Evolutionary conservation across 805 yeast genomes (phyloP).

Genomic region (Vanderwaltozyma yarrowii): DNA sequence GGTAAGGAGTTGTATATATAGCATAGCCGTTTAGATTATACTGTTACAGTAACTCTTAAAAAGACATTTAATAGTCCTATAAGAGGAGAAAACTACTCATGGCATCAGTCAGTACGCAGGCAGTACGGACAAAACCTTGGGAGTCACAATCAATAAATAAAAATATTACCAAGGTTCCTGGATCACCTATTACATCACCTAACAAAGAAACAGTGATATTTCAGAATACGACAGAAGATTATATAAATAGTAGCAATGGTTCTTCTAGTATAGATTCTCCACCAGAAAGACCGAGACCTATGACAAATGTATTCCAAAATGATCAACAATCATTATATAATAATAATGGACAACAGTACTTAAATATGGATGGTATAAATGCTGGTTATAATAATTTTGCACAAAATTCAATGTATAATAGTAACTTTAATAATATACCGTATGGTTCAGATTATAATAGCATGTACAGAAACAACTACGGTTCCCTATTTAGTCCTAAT

Average conservation of each 20-base stretch:
- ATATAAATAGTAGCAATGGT: not conserved
- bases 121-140: conserved; percentile 2
- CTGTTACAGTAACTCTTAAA: no score
- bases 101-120: not conserved
- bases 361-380: not conserved
- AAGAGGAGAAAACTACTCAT: no score
- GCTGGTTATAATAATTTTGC: not conserved
- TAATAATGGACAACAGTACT: not conserved
- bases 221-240: not conserved
- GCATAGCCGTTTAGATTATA: no score
- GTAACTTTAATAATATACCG: not conserved
- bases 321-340: not conserved
- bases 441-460: not conserved
- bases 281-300: not conserved
- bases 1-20: no score
- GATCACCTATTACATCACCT: not conserved
- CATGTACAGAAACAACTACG: not conserved
- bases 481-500: not conserved
- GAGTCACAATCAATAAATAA: not conserved
- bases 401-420: not conserved
- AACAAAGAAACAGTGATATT: not conserved
- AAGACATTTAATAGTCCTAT: no score
- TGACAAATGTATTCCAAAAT: not conserved
- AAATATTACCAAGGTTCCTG: not conserved
- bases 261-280: not conserved